Conservation (phyloP, 2,329 filamentous ascomycete species). For the Sclerotinia borealis region DNA sequence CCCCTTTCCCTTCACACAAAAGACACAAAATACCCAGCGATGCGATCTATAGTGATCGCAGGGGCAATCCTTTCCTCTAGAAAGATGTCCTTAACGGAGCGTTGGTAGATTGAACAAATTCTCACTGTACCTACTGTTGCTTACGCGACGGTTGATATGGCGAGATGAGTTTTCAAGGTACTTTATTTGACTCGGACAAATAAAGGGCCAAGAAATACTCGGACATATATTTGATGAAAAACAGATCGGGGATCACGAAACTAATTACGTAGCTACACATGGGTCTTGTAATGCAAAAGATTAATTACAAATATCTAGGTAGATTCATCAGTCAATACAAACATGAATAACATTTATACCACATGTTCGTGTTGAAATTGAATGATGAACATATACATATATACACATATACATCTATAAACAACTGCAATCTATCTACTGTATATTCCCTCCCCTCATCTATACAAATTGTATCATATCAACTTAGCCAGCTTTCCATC, state of each 20-base stretch:
- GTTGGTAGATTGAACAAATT: conserved; percentile 52
- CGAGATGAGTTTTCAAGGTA: conserved; percentile 32
- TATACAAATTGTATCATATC: neutral
- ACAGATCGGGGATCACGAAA: neutral
- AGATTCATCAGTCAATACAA: too few species aligned
- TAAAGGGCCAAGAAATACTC: conserved; percentile 34
- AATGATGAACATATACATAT: neutral
- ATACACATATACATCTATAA: neutral
- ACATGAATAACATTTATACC: neutral
- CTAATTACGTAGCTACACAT: too few species aligned
- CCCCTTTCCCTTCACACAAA: conserved; percentile 9
- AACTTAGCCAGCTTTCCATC: neutral
- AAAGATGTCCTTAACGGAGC: conserved; percentile 74
- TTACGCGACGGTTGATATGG: neutral
- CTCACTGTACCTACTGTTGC: conserved; percentile 16
- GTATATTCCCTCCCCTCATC: too few species aligned
- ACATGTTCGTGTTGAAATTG: neutral
- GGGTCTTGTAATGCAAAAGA: too few species aligned
- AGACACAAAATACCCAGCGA: conserved; percentile 49
- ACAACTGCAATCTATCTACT: neutral
- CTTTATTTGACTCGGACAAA: conserved; percentile 31
- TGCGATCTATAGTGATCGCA: conserved; percentile 70
- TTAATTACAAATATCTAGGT: too few species aligned
- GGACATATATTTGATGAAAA: conserved; percentile 22
- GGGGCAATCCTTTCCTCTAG: conserved; percentile 59